These are phyloP conservation scores for Ambrosia artemisiifolia DNA, from an alignment of 129 eudicot species.

Conservation along the genomic window DNA sequence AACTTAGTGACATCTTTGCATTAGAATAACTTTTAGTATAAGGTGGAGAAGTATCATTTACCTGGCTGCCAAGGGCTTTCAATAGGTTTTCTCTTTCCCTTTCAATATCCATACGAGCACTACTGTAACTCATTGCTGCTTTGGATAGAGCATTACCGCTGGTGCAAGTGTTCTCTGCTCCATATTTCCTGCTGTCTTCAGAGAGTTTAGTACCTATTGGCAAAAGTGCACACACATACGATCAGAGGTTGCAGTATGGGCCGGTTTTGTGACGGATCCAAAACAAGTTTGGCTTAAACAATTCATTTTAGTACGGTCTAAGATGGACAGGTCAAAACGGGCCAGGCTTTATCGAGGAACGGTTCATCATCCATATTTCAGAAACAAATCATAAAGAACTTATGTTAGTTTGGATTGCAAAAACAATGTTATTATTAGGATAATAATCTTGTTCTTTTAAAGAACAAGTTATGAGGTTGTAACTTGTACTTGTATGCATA, in stretches of 20 bases:
- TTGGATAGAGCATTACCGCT: constrained; percentile 67
- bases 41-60: constrained; percentile 17
- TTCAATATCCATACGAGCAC: constrained; percentile 74
- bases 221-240: constrained; percentile 2
- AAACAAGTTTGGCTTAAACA: neutral
- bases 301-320: neutral
- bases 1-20: neutral
- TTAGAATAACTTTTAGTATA: neutral
- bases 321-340: neutral
- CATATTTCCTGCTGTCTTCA: constrained; percentile 88
- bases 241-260: neutral
- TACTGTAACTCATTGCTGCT: constrained; percentile 74
- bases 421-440: too few relatives aligned
- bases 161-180: constrained; percentile 80
- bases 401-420: neutral
- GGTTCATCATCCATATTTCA: neutral
- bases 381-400: neutral
- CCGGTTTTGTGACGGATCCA: neutral
- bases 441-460: too few relatives aligned
- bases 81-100: constrained; percentile 65
- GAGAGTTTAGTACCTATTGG: constrained; percentile 60
- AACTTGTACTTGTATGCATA: too few relatives aligned
- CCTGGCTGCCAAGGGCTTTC: constrained; percentile 81
- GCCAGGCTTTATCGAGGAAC: neutral
- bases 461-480: too few relatives aligned